Base-by-base conservation (phyloP, 2,329 filamentous ascomycete species). In the Fusarium ambrosium region DNA sequence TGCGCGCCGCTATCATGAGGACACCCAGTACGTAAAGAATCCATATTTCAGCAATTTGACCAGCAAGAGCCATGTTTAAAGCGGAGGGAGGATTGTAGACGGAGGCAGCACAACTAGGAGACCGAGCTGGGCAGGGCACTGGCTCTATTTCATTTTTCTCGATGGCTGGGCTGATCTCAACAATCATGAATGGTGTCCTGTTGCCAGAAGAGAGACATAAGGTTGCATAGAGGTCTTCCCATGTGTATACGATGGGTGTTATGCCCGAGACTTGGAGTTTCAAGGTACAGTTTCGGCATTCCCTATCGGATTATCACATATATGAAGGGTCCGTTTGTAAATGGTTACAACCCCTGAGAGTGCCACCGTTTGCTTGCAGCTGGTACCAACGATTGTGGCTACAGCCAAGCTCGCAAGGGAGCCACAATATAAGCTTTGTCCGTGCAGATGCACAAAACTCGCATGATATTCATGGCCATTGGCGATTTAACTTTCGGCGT, bases 41-140 rank as follows among this genome's bases (percentile, higher is more conserved):
- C 83, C 82, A 84, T 78, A 82, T 82, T 62, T 84, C 82, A 3
- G 78, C 77, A 18, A 81, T 59, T 18, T 77, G 75, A 5, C 53
- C 53, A 13, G 66, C 27, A 1, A 63, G 10, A 2, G 37, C 53
- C 48, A 48, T 48, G 22, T 48, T 24, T 16, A 14, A 24, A 24
- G 22, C 43, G 14, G 22, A 48, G 22, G 22, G 22, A 8, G 7
- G 14, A 24, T 48, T 48, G 22, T 48, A 24, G 43, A 48, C 8
- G 43, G 20, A 48, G 43, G 13, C 8, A 22, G 43, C 22, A 24
- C 22, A 24, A 22, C 7, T 7, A 9, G 24, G 8, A 14, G 8
- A 16, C 9, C 14, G 8, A 24, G 20, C 4, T 24, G 14, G 43
- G 20, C 14, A 48, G 43, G 22, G 20, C 22, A 48, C 20, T 18